phyloP scores from a whole-genome alignment of 2,329 filamentous ascomycete species.

The Talaromyces islandicus region DNA sequence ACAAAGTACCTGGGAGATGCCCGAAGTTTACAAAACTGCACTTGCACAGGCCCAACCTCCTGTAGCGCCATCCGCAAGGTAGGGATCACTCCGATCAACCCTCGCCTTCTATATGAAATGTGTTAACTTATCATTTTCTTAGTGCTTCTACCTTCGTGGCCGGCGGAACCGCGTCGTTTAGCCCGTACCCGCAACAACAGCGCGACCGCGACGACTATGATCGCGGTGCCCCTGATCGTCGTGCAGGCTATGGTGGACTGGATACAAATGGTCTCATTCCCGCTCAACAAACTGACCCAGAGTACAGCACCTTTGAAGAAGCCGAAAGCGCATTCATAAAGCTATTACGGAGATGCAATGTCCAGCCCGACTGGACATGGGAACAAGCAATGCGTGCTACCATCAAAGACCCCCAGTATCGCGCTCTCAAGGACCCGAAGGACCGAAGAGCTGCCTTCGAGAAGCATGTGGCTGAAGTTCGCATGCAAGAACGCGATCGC shows the following conservation, averaged over 20 bases:
- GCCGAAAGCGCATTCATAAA: slow-evolving; percentile 92
- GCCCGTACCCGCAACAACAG: slow-evolving; percentile 31
- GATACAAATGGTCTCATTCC: slow-evolving; percentile 37
- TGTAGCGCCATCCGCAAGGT: slow-evolving; percentile 42
- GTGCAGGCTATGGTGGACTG: slow-evolving; percentile 35
- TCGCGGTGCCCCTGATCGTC: slow-evolving; percentile 41
- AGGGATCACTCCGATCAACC: slow-evolving; percentile 24
- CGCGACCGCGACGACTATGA: slow-evolving; percentile 46
- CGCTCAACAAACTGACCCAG: slow-evolving; percentile 56
- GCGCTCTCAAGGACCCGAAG: slow-evolving; percentile 85
- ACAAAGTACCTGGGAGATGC: slow-evolving; percentile 92
- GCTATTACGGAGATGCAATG: slow-evolving; percentile 73
- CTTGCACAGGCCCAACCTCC: slow-evolving; percentile 52
- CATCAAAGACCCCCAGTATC: slow-evolving; percentile 86
- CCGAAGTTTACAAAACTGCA: slow-evolving; percentile 71
- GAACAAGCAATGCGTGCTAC: slow-evolving; percentile 79
- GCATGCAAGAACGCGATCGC: slow-evolving; percentile 87
- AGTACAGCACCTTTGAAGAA: slow-evolving; percentile 75
- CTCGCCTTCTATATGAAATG: neutral
- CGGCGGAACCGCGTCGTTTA: slow-evolving; percentile 45
- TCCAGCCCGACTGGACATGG: slow-evolving; percentile 91
- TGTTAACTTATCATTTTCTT: neutral
- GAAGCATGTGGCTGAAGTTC: slow-evolving; percentile 87
- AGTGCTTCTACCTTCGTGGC: slow-evolving; percentile 54
- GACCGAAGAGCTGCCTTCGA: slow-evolving; percentile 88